Conservation (phyloP, 2,329 filamentous ascomycete species). For the Neopestalotiopsis clavispora region DNA sequence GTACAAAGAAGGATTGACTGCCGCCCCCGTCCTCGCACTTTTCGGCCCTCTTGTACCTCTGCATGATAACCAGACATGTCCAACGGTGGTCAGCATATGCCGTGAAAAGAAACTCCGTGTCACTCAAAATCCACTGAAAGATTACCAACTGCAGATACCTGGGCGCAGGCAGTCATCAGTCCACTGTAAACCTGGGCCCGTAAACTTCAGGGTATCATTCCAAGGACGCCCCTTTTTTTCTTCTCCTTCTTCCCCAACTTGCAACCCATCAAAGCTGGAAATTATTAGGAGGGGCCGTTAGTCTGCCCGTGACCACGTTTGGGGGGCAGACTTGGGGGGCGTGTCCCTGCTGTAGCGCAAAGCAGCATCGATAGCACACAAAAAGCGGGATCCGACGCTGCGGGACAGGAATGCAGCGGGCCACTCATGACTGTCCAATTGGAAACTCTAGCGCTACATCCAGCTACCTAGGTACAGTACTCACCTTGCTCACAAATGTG, state of each 20-base stretch:
- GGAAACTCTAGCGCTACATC: slow-evolving; percentile 35
- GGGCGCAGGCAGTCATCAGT: background rate
- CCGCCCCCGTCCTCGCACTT: background rate
- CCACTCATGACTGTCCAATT: slow-evolving; percentile 8
- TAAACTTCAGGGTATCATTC: background rate
- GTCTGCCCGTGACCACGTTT: slow-evolving; percentile 7
- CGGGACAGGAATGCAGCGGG: slow-evolving; percentile 1
- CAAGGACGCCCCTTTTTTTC: background rate
- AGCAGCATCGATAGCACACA: background rate
- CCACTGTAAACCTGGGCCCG: background rate
- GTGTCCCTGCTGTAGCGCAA: background rate
- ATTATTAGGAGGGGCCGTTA: slow-evolving; percentile 1
- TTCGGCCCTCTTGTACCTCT: too few relatives aligned
- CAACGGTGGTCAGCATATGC: background rate
- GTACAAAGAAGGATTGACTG: background rate
- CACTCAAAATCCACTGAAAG: background rate
- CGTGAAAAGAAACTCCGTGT: background rate
- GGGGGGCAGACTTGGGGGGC: too few relatives aligned
- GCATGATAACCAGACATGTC: background rate
- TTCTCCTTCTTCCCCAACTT: background rate
- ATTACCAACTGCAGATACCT: background rate
- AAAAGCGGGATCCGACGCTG: slow-evolving; percentile 5
- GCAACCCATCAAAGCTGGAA: background rate
- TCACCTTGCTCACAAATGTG: too few relatives aligned
- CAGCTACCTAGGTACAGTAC: background rate